phyloP scores from a whole-genome alignment of 2,329 filamentous ascomycete species.

The Cladophialophora chaetospira region DNA sequence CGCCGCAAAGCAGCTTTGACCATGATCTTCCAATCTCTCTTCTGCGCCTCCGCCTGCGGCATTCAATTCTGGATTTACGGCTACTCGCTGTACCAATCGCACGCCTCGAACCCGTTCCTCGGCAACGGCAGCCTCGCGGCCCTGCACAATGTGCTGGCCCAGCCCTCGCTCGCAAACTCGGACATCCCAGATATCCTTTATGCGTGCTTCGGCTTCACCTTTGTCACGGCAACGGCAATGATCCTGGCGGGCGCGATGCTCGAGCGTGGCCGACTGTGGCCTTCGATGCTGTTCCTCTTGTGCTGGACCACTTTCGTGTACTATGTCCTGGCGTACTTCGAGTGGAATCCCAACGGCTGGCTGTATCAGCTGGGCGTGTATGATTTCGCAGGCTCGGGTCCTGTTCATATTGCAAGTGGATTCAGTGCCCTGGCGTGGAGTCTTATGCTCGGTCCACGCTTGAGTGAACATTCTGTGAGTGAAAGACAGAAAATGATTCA shows the following conservation, averaged over 20 bases:
- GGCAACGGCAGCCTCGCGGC: constrained; percentile 64
- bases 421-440: constrained; percentile 72
- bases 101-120: constrained; percentile 63
- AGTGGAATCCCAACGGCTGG: constrained; percentile 75
- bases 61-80: constrained; percentile 66
- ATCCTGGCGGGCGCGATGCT: constrained; percentile 68
- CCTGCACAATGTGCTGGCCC: constrained; percentile 56
- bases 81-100: constrained; percentile 64
- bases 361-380: constrained; percentile 67
- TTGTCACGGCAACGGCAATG: constrained; percentile 58
- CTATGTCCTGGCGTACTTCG: constrained; percentile 71
- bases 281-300: constrained; percentile 70
- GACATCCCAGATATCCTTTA: constrained; percentile 66
- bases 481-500: constrained; percentile 51
- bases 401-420: constrained; percentile 73
- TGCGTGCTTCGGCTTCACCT: constrained; percentile 66
- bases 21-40: constrained; percentile 63
- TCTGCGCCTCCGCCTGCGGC: constrained; percentile 53
- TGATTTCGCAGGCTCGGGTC: constrained; percentile 74
- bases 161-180: constrained; percentile 59
- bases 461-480: constrained; percentile 54
- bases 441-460: constrained; percentile 71
- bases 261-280: constrained; percentile 63
- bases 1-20: constrained; percentile 63
- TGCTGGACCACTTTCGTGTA: constrained; percentile 72